Percentiles rank a stretch among this genome's conserved stretches.
These are phyloP conservation scores for Samsoniella hepiali DNA, from an alignment of 2,329 filamentous ascomycete genomes.

Conservation along the genomic window DNA sequence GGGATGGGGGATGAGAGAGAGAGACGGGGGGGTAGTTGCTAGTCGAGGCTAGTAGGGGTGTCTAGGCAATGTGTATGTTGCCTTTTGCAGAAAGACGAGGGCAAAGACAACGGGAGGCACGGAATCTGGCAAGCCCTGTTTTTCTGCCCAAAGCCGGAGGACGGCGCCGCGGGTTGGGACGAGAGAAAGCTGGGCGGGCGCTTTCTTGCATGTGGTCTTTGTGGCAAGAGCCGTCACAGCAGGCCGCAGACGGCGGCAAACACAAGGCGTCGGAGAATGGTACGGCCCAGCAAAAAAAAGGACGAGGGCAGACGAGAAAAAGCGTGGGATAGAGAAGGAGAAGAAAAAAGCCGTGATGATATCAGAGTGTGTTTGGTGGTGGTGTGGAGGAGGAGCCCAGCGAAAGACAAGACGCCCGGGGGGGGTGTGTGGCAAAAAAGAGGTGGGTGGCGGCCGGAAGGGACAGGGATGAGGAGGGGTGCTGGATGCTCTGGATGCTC, in stretches of 20 bases:
- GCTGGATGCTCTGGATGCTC: no score
- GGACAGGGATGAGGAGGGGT: background rate
- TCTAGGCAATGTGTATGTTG: background rate
- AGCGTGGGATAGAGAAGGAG: background rate
- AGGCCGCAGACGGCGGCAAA: background rate
- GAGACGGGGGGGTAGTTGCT: background rate
- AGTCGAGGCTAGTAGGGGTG: background rate
- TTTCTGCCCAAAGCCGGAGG: no score
- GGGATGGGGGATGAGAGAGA: background rate
- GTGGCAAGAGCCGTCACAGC: background rate
- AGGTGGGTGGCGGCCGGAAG: background rate
- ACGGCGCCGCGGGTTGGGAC: no score
- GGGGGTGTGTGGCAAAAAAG: background rate
- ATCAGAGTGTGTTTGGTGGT: constrained; percentile 4
- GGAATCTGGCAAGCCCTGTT: no score
- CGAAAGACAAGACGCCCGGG: background rate
- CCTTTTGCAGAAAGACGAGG: background rate
- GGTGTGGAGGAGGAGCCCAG: constrained; percentile 1
- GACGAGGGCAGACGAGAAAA: background rate
- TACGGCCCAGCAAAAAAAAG: background rate
- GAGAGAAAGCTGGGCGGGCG: no score
- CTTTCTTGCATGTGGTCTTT: no score
- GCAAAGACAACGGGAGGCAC: no score
- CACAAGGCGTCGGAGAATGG: background rate
- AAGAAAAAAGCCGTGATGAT: constrained; percentile 1